These are phyloP conservation scores for Naematelia encephala DNA, from an alignment of 768 basidiomycete genomes.

Conservation along the genomic window DNA sequence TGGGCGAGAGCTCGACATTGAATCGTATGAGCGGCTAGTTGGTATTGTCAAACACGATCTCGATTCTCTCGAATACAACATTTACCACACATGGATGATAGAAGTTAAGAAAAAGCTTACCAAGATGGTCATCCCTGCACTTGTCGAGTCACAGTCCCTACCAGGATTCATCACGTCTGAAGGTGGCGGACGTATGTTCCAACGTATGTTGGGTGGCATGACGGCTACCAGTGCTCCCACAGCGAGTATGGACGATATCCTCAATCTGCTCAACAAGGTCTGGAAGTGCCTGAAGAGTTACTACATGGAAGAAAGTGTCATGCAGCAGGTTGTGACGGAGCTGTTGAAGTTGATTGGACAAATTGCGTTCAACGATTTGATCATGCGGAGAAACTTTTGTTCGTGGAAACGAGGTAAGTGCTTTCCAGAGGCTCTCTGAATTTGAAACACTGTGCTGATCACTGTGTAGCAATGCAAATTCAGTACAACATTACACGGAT, in stretches of 20 bases:
- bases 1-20: constrained; percentile 85
- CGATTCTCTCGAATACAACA: constrained; percentile 97
- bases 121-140: constrained; percentile 98
- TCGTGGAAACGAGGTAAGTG: constrained; percentile 95
- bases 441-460: constrained; percentile 1
- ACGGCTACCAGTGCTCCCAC: constrained; percentile 63
- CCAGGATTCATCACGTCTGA: constrained; percentile 97
- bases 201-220: constrained; percentile 81
- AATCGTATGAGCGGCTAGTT: constrained; percentile 91
- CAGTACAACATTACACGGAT: constrained; percentile 90
- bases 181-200: constrained; percentile 87
- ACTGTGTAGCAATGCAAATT: constrained; percentile 91
- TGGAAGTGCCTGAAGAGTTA: constrained; percentile 98
- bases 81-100: constrained; percentile 99
- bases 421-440: not conserved
- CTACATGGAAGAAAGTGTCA: constrained; percentile 95
- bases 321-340: constrained; percentile 85
- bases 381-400: constrained; percentile 98
- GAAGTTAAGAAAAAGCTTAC: constrained; percentile 93
- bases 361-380: constrained; percentile 93
- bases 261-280: constrained; percentile 93
- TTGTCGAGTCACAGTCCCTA: constrained; percentile 95
- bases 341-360: constrained; percentile 93
- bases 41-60: constrained; percentile 98
- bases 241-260: constrained; percentile 97